These are phyloP conservation scores for Lunularia cruciata DNA, from an alignment of 225 moss, liverwort and hornwort genomes.

Conservation along the genomic window DNA sequence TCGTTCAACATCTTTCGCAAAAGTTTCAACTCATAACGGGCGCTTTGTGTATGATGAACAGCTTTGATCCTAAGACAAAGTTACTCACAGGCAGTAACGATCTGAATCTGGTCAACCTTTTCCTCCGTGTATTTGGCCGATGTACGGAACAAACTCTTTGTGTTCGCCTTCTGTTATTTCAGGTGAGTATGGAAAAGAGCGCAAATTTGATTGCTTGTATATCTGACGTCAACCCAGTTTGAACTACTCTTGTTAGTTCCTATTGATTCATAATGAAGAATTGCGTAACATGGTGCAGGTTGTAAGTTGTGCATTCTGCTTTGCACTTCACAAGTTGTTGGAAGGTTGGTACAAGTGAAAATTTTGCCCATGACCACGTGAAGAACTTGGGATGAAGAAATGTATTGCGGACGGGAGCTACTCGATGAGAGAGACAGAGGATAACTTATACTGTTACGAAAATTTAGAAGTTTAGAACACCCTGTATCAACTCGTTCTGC, in stretches of 20 bases:
- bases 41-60: slow-evolving; percentile 28
- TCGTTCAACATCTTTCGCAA: not conserved
- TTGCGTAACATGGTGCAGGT: slow-evolving; percentile 44
- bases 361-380: not conserved
- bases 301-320: slow-evolving; percentile 73
- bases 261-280: slow-evolving; percentile 4
- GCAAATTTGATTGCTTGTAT: not conserved
- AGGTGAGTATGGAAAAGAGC: slow-evolving; percentile 43
- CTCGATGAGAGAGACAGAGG: not conserved
- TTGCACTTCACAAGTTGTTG: slow-evolving; percentile 69
- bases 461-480: too few species aligned
- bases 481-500: too few species aligned
- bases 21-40: not conserved
- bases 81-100: slow-evolving; percentile 88
- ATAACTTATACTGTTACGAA: too few species aligned
- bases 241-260: not conserved
- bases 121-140: slow-evolving; percentile 80
- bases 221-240: not conserved
- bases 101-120: slow-evolving; percentile 91
- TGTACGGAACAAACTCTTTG: slow-evolving; percentile 87
- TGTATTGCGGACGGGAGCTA: not conserved
- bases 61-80: slow-evolving; percentile 77
- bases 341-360: slow-evolving; percentile 96
- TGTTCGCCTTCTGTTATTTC: slow-evolving; percentile 75
- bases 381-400: not conserved